Evolutionary conservation across 495 filamentous ascomycete species (phyloP).

Genomic region (Xylaria sp.): DNA sequence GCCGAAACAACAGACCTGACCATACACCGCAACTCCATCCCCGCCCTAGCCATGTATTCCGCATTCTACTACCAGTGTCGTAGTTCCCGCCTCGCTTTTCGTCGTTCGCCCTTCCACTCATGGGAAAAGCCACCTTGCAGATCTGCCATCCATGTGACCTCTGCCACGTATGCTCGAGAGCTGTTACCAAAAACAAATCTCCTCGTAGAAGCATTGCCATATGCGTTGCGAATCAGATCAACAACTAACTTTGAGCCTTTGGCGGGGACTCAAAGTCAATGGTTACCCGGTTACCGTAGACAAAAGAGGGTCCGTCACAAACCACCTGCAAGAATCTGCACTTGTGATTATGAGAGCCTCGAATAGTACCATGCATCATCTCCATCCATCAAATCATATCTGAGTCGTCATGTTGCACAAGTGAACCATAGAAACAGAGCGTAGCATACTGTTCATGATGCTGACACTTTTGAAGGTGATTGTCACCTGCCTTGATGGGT

Average conservation of each 20-base stretch:
- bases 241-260: slow-evolving; percentile 16
- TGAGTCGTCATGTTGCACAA: slow-evolving; percentile 30
- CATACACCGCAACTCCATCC: slow-evolving; percentile 28
- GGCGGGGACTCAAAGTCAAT: slow-evolving; percentile 29
- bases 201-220: slow-evolving; percentile 30
- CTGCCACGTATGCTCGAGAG: not conserved
- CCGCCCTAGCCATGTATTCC: slow-evolving; percentile 13
- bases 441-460: slow-evolving; percentile 22
- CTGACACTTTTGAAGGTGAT: slow-evolving; percentile 23
- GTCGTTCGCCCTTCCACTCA: not conserved
- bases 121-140: not conserved
- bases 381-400: slow-evolving; percentile 46
- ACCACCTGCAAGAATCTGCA: slow-evolving; percentile 30
- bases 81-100: not conserved
- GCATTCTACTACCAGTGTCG: slow-evolving; percentile 6
- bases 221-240: slow-evolving; percentile 27
- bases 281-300: slow-evolving; percentile 28
- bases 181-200: slow-evolving; percentile 23
- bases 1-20: slow-evolving; percentile 19
- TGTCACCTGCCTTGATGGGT: slow-evolving; percentile 22
- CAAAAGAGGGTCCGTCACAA: slow-evolving; percentile 32
- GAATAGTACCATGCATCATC: slow-evolving; percentile 33
- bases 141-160: not conserved
- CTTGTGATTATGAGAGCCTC: slow-evolving; percentile 29
- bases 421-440: slow-evolving; percentile 29